Conservation (phyloP, 2,329 filamentous ascomycete genomes). For the Gliomastix tumulicola region DNA sequence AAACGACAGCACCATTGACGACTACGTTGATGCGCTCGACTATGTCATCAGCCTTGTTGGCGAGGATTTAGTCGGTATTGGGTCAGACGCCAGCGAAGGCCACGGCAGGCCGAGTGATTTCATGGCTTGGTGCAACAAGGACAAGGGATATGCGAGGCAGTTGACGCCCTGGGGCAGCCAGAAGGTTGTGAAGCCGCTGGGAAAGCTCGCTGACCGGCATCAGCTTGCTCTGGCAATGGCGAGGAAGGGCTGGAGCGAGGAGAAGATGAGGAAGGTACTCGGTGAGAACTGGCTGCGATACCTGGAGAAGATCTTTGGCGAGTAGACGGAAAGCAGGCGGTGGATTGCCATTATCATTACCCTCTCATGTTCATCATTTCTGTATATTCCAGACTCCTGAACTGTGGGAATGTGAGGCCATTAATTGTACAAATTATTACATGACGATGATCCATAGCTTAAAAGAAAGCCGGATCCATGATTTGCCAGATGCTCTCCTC, state of each 20-base stretch:
- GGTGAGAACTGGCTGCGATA: slow-evolving; percentile 30
- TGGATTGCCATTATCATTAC: too few relatives aligned
- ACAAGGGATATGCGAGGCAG: slow-evolving; percentile 28
- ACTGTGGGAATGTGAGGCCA: too few relatives aligned
- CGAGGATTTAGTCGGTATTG: slow-evolving; percentile 26
- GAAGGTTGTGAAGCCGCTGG: slow-evolving; percentile 30
- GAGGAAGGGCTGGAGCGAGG: slow-evolving; percentile 24
- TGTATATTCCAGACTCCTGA: too few relatives aligned
- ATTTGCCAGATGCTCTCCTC: too few relatives aligned
- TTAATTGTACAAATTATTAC: too few relatives aligned
- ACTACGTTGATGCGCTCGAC: slow-evolving; percentile 30
- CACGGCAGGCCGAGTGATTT: slow-evolving; percentile 28
- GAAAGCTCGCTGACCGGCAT: slow-evolving; percentile 21
- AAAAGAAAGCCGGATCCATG: too few relatives aligned
- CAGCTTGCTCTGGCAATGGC: slow-evolving; percentile 27
- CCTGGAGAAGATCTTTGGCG: slow-evolving; percentile 20
- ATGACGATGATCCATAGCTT: too few relatives aligned
- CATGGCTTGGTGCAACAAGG: slow-evolving; percentile 30
- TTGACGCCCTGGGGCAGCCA: slow-evolving; percentile 30
- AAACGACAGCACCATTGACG: slow-evolving; percentile 31
- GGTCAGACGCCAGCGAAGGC: slow-evolving; percentile 28
- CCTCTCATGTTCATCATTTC: too few relatives aligned
- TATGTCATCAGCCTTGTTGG: slow-evolving; percentile 26
- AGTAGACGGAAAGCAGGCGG: slow-evolving; percentile 1
- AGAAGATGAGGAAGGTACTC: slow-evolving; percentile 27